Evolutionary conservation across 1,284 basidiomycete species (phyloP), one percentile per base, ranked within the genome.

Genomic region (Schizophyllum amplum): DNA sequence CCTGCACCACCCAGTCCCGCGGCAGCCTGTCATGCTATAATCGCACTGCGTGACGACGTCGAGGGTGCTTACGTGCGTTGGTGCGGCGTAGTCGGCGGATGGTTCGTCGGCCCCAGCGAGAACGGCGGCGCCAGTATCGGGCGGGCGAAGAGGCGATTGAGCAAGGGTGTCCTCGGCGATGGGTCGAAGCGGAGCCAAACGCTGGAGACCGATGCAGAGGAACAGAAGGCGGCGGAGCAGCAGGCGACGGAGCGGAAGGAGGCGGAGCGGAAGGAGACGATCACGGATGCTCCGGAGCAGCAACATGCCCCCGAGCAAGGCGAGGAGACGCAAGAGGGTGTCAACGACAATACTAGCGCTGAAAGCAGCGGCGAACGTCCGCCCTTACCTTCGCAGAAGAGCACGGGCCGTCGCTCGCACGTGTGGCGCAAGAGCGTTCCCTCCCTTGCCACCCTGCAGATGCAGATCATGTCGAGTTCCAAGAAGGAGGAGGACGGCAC

Each of bases 41-140:
- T 86, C 27, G 73, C 71, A 0, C 72, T 69, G 51, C 79, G 83
- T 60, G 75, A 79, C 50, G 75, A 74, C 23, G 66, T 86, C 22
- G 84, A 84, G 62, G 64, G 66, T 5, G 79, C 82, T 4, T 78
- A 84, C 65, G 78, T 83, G 20, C 72, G 75, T 2, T 88, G 85
- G 84, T 84, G 81, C 60, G 73, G 76, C 20, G 75, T 81, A 4
- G 84, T 81, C 1, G 86, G 84, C 20, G 69, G 70, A 6, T 81
- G 85, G 72, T 86, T 87, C 60, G 67, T 67, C 4, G 59, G 62
- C 55, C 47, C 64, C 60, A 53, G 57, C 57, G 17, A 58, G 57
- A 42, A 42, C 7, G 33, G 33, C 7, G 33, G 33, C 33, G 33
- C 33, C 13, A 42, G 33, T 17, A 42, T 42, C 33, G 33, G 33